phyloP scores from a whole-genome alignment of 108 stramenopile species.

The Mayamaea pseudoterrestris region DNA sequence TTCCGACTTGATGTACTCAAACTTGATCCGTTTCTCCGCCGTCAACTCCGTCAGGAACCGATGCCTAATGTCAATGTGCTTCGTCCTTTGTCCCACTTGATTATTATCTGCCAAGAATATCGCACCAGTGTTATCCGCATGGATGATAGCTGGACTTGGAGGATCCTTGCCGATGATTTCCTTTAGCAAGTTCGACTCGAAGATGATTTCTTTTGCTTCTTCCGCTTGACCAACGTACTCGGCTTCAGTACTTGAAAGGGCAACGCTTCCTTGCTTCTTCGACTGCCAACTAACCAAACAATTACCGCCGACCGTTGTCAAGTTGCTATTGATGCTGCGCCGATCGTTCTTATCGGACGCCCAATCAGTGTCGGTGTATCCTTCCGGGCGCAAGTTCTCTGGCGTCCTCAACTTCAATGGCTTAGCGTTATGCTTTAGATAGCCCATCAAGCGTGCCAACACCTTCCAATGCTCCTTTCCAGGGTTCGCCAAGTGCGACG shows the following conservation, averaged over 20 bases:
- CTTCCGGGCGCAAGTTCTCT: neutral
- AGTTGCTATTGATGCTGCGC: no score
- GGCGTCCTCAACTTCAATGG: slow-evolving; percentile 6
- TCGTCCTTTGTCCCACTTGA: slow-evolving; percentile 14
- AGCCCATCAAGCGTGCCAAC: slow-evolving; percentile 4
- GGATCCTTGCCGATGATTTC: neutral
- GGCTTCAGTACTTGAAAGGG: slow-evolving; percentile 7
- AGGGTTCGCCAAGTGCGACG: neutral
- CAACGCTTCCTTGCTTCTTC: slow-evolving; percentile 9
- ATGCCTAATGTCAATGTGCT: slow-evolving; percentile 13
- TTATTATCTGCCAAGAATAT: slow-evolving; percentile 15
- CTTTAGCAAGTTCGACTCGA: slow-evolving; percentile 12
- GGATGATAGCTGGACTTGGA: slow-evolving; percentile 6
- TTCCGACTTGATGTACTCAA: slow-evolving; percentile 3
- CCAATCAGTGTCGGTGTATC: slow-evolving; percentile 7
- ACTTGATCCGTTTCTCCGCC: neutral
- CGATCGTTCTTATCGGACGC: slow-evolving; percentile 8
- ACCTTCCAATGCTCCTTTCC: slow-evolving; percentile 8
- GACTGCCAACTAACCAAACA: no score
- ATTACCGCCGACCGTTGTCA: no score
- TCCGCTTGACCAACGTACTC: slow-evolving; percentile 11
- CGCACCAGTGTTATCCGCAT: slow-evolving; percentile 16
- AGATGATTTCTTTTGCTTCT: slow-evolving; percentile 8
- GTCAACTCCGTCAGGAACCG: slow-evolving; percentile 2
- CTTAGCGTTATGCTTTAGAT: neutral